Evolutionary conservation across 352 stramenopile species (phyloP), one percentile per base, ranked within the genome.

Genomic region (Globisporangium okanoganense): DNA sequence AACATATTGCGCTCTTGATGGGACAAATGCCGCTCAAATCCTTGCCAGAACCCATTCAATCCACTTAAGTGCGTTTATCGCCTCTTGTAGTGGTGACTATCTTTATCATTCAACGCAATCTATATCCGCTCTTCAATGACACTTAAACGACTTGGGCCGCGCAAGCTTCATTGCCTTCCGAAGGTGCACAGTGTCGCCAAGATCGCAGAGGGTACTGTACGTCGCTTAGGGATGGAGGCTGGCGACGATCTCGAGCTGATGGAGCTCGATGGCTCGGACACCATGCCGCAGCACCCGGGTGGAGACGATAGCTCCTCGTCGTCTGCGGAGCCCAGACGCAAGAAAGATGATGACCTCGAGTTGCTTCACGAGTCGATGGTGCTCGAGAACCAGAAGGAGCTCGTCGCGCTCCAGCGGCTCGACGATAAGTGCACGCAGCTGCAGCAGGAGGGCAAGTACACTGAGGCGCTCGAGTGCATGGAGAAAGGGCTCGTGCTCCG

Each of bases 381-480:
- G 62, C 57, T 87, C 18, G 77, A 89, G 56, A 87, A 86, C 65
- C 79, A 89, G 51, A 88, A 90, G 49, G 90, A 98, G 56, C 77
- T 98, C 12, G 71, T 96, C 9, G 88, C 89, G 24, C 68, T 98
- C 24, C 87, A 97, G 65, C 73, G 87, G 0, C 79, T 98, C 12
- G 91, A 98, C 61, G 86, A 97, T 56, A 95, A 92, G 43, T 96
- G 82, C 61, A 92, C 79, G 25, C 75, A 90, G 47, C 74, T 97
- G n/a, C 92, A 98, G 66, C 79, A 96, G 64, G 79, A 95, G 58
- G 94, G 92, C 22, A 91, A 95, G 48, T 98, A 97, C 72, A 86
- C 93, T 2, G 86, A 98, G 49, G 92, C 93, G 22, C 75, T 98
- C 20, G 92, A 97, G 70, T 96, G 82, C 73, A 97, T 98, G 91